phyloP scores from a whole-genome alignment of 2,329 filamentous ascomycete genomes.

The Hymenoscyphus albidus region DNA sequence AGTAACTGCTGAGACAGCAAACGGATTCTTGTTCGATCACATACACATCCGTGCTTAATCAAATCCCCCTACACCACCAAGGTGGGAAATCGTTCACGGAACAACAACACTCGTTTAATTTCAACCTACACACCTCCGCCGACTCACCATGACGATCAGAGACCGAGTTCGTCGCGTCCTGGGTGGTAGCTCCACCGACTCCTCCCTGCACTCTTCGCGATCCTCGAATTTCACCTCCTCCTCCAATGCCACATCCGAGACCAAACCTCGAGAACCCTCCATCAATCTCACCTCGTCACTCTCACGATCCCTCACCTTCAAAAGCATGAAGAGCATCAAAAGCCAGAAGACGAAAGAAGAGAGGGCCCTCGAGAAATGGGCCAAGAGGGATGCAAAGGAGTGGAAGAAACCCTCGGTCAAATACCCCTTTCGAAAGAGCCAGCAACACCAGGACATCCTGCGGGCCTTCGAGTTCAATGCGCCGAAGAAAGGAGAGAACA shows the following conservation, averaged over 20 bases:
- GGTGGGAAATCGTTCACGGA: too few species aligned
- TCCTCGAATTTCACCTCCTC: constrained; percentile 4
- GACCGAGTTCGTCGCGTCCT: constrained; percentile 20
- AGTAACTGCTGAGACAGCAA: not conserved
- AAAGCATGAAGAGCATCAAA: not conserved
- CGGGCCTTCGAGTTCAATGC: constrained; percentile 21
- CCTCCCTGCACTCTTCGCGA: constrained; percentile 8
- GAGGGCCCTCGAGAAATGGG: constrained; percentile 20
- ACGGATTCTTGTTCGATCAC: not conserved
- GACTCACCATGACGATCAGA: constrained; percentile 17
- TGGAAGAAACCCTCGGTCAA: constrained; percentile 17
- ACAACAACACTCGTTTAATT: not conserved
- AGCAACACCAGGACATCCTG: constrained; percentile 22
- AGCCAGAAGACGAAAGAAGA: constrained; percentile 13
- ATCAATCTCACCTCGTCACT: constrained; percentile 9
- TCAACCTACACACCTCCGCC: not conserved
- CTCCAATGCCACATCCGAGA: constrained; percentile 6
- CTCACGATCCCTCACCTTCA: constrained; percentile 19
- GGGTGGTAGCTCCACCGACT: not conserved
- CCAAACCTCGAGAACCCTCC: constrained; percentile 4
- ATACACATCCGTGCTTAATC: not conserved
- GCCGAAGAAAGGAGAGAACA: constrained; percentile 10
- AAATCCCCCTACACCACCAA: not conserved
- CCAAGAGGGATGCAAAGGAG: constrained; percentile 19
- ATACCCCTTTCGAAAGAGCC: constrained; percentile 11